Conservation (phyloP, 148 eudicot genomes). For the Mesembryanthemum crystallinum region DNA sequence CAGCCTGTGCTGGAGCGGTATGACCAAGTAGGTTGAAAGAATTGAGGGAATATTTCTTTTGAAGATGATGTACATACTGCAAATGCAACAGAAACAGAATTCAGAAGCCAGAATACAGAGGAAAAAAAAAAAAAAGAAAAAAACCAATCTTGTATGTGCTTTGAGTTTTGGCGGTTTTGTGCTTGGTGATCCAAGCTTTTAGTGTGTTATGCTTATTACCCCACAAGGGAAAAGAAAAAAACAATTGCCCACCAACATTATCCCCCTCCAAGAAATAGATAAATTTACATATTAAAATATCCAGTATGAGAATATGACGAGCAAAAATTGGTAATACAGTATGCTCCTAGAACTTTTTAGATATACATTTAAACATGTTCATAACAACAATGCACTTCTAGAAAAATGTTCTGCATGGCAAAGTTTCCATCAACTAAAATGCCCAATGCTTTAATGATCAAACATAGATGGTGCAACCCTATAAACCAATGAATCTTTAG, state of each 20-base stretch:
- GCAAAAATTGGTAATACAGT: no score
- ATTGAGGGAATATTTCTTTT: slow-evolving; percentile 68
- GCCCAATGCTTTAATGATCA: neutral
- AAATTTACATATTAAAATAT: no score
- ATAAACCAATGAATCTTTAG: neutral
- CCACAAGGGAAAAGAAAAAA: no score
- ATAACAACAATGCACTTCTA: neutral
- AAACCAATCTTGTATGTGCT: no score
- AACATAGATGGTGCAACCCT: neutral
- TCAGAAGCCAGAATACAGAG: slow-evolving; percentile 10
- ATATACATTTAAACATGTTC: neutral
- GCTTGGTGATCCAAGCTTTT: no score
- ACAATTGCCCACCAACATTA: no score
- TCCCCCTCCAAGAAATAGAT: no score
- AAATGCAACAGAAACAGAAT: slow-evolving; percentile 16
- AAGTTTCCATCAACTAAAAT: neutral
- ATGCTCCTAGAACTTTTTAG: no score
- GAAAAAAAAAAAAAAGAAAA: neutral
- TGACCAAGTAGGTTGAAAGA: slow-evolving; percentile 75
- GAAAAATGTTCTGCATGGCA: neutral
- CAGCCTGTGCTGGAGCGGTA: slow-evolving; percentile 82
- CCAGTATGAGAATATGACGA: no score
- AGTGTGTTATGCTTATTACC: no score
- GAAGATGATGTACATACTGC: slow-evolving; percentile 75
- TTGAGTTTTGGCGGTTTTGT: no score